phyloP scores from a whole-genome alignment of 768 basidiomycete genomes.

The Boletus rubroflammeus region DNA sequence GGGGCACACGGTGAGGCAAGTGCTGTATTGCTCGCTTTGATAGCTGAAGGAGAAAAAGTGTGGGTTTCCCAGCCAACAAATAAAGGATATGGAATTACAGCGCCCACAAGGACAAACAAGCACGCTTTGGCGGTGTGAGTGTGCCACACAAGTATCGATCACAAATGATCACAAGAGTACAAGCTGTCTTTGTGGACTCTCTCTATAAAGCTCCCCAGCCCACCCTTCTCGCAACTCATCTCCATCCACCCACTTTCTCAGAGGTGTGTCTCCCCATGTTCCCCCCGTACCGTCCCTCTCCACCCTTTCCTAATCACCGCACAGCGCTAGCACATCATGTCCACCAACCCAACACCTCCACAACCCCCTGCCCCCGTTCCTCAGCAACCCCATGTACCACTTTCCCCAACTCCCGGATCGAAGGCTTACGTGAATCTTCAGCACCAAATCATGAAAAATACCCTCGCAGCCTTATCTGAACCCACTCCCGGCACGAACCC shows the following conservation, averaged over 20 bases:
- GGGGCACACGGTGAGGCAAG: not conserved
- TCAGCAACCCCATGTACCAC: not conserved
- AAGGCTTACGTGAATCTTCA: conserved; percentile 18
- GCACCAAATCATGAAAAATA: conserved; percentile 15
- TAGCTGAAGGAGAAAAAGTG: not conserved
- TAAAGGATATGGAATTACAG: conserved; percentile 24
- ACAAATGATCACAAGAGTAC: conserved; percentile 26
- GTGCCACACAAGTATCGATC: conserved; percentile 29
- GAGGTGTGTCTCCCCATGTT: conserved; percentile 1
- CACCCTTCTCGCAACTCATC: not conserved
- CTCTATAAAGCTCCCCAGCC: conserved; percentile 25
- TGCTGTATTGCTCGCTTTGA: conserved; percentile 1
- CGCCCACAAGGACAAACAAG: conserved; percentile 49
- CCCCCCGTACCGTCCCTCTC: not conserved
- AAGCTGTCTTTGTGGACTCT: conserved; percentile 26
- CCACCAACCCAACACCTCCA: conserved; percentile 4
- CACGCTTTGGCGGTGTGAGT: conserved; percentile 29
- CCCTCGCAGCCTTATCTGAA: conserved; percentile 18
- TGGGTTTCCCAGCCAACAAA: conserved; percentile 31
- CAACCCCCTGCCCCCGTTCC: conserved; percentile 11
- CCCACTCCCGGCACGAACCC: conserved; percentile 1
- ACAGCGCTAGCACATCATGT: conserved; percentile 14
- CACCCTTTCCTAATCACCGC: not conserved
- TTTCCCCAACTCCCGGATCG: conserved; percentile 19
- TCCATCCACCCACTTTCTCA: not conserved